Evolutionary conservation across 768 basidiomycete genomes (phyloP).

Genomic region (Hypholoma sublateritium): DNA sequence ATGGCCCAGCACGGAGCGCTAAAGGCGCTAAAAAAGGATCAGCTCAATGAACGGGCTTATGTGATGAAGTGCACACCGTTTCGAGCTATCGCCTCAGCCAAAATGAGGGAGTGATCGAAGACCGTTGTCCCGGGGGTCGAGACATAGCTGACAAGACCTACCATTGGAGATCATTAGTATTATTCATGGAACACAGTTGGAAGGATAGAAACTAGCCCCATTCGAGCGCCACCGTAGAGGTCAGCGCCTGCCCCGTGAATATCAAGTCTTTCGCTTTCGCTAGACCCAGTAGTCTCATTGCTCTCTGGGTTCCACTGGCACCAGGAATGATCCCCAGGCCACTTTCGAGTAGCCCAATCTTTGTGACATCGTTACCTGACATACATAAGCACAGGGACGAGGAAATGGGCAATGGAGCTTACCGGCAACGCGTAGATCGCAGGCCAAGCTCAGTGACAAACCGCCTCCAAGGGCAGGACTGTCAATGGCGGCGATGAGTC

Average conservation of each 20-base stretch:
- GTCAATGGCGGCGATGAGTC: slow-evolving; percentile 89
- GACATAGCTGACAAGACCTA: slow-evolving; percentile 84
- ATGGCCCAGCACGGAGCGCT: slow-evolving; percentile 84
- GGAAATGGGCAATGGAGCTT: slow-evolving; percentile 21
- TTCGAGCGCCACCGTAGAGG: slow-evolving; percentile 64
- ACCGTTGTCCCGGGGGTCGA: slow-evolving; percentile 59
- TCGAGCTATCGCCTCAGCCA: slow-evolving; percentile 64
- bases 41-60: neutral
- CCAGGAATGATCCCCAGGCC: slow-evolving; percentile 84
- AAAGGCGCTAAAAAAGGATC: slow-evolving; percentile 60
- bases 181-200: neutral
- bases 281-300: slow-evolving; percentile 73
- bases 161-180: slow-evolving; percentile 9
- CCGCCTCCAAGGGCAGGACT: slow-evolving; percentile 95
- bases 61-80: slow-evolving; percentile 49
- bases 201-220: slow-evolving; percentile 49
- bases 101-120: slow-evolving; percentile 64
- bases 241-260: slow-evolving; percentile 73
- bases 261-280: slow-evolving; percentile 86
- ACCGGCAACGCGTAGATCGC: slow-evolving; percentile 91
- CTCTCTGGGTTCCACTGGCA: slow-evolving; percentile 86
- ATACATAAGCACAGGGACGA: neutral
- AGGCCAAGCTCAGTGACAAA: slow-evolving; percentile 82
- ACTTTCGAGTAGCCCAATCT: slow-evolving; percentile 86
- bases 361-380: slow-evolving; percentile 65